Base-by-base conservation (phyloP, 164 flowering plant species). In the Magnolia sinica region DNA sequence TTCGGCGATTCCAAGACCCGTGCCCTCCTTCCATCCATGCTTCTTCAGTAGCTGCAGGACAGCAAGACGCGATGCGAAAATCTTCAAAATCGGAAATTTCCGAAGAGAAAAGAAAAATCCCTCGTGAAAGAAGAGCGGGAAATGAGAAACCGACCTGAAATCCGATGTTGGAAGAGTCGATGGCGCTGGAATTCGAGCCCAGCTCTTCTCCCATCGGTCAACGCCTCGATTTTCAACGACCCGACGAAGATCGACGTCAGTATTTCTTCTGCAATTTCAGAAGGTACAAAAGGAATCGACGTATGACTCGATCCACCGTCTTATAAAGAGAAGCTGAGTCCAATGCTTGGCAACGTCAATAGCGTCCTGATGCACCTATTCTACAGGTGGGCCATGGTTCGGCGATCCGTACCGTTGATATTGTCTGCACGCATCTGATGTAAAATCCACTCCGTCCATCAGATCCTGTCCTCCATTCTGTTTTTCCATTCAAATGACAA, bases 21-120 rank as follows among this genome's bases (percentile, higher is more conserved):
- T 89, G 11, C 96, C 96, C 85, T 93, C 98, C 78, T 85, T 88
- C 98, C 98, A 93, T 8, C 98, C 98, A 27, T 88, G 91, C 83
- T 88, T 93, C 89, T 91, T 89, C 83, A 93, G 71, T 51, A 93
- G 84, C 96, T 91, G 86, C 74, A 77, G 13, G 13, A 8, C 16
- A 55, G 61, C 13, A 63, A 74, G 52, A 66, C 23, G 16, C 37
- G 61, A 72, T 27, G 13, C 23, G 19, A 69, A 45, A 74, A 7
- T 8, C 4, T 19, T 27, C 20, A 71, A 29, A 76, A 24, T 8
- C 16, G 20, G n/a, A 67, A 58, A 14, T 22, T 31, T 11, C 8
- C 49, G 16, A 49, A 70, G 1, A 24, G 51, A 69, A 23, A 29
- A 6, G 13, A 68, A 72, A 64, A 51, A 72, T 9, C 45, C 5